Conservation (phyloP, 768 basidiomycete species). For the Strobilomyces echinocephalus region DNA sequence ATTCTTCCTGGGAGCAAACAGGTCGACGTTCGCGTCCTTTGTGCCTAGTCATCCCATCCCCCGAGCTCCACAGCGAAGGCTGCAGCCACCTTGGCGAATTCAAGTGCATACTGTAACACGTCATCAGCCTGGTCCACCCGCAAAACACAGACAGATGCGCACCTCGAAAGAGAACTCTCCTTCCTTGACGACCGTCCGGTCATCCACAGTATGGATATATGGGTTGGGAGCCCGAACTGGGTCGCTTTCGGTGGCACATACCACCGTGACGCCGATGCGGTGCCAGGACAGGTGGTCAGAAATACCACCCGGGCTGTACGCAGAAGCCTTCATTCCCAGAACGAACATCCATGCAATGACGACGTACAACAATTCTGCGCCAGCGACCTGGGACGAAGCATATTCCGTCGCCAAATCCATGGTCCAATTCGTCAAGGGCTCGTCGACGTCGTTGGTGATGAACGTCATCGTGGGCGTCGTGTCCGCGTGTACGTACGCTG, state of each 20-base stretch:
- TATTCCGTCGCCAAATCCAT: constrained; percentile 34
- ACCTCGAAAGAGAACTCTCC: too few species aligned
- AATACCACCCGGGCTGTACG: constrained; percentile 31
- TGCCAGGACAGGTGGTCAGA: constrained; percentile 48
- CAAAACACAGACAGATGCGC: too few species aligned
- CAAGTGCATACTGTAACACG: too few species aligned
- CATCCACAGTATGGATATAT: too few species aligned
- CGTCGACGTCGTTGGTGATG: constrained; percentile 38
- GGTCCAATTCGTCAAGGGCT: constrained; percentile 40
- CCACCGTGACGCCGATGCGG: constrained; percentile 36
- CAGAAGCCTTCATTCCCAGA: neutral
- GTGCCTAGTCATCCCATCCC: too few species aligned
- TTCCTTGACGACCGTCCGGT: too few species aligned
- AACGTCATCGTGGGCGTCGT: constrained; percentile 14
- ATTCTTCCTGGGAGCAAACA: too few species aligned
- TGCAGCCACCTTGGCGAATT: too few species aligned
- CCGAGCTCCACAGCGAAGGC: too few species aligned
- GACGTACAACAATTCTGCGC: constrained; percentile 31
- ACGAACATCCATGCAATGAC: neutral
- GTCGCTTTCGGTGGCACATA: constrained; percentile 33
- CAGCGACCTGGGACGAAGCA: constrained; percentile 6
- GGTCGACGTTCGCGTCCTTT: too few species aligned
- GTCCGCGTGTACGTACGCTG: constrained; percentile 28
- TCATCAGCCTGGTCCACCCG: too few species aligned
- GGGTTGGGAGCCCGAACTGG: too few species aligned